A percentile compares a stretch with the other conserved stretches of the same genome.
phyloP scores from a whole-genome alignment of 768 basidiomycete genomes.

The Calocybe indica region DNA sequence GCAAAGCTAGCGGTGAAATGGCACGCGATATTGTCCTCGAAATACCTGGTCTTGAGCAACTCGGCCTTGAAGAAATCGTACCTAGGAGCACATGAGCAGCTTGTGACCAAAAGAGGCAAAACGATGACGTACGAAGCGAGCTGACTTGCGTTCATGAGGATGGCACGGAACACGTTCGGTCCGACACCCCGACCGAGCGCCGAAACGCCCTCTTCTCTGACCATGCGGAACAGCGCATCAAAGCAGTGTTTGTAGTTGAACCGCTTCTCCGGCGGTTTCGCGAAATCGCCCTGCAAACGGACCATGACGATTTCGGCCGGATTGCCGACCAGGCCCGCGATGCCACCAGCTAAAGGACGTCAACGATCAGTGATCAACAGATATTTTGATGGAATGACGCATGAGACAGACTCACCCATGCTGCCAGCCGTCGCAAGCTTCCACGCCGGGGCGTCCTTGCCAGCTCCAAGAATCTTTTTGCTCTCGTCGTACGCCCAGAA shows the following conservation, averaged over 20 bases:
- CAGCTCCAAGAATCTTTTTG: conserved; percentile 76
- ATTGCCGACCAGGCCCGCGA: conserved; percentile 86
- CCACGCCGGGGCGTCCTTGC: conserved; percentile 70
- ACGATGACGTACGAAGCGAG: conserved; percentile 67
- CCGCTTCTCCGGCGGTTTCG: conserved; percentile 80
- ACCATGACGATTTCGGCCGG: conserved; percentile 82
- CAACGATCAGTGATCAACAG: conserved; percentile 4
- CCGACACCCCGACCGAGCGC: conserved; percentile 72
- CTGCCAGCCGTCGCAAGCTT: conserved; percentile 76
- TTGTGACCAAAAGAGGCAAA: neutral
- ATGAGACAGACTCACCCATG: conserved; percentile 60
- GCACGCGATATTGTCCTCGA: conserved; percentile 75
- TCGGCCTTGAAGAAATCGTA: conserved; percentile 93
- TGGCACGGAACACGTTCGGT: conserved; percentile 81
- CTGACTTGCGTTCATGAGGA: conserved; percentile 91
- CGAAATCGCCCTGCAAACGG: conserved; percentile 86
- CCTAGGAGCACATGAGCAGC: conserved; percentile 25
- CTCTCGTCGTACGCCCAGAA: conserved; percentile 93
- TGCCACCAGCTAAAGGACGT: conserved; percentile 58
- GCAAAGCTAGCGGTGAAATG: conserved; percentile 87
- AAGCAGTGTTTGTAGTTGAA: conserved; percentile 90
- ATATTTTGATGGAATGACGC: neutral
- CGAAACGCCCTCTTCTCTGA: conserved; percentile 76
- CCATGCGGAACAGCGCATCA: conserved; percentile 88
- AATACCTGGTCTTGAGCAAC: conserved; percentile 62